These are phyloP conservation scores for Luvunga scandens DNA, from an alignment of 345 rosid genomes.

Conservation along the genomic window DNA sequence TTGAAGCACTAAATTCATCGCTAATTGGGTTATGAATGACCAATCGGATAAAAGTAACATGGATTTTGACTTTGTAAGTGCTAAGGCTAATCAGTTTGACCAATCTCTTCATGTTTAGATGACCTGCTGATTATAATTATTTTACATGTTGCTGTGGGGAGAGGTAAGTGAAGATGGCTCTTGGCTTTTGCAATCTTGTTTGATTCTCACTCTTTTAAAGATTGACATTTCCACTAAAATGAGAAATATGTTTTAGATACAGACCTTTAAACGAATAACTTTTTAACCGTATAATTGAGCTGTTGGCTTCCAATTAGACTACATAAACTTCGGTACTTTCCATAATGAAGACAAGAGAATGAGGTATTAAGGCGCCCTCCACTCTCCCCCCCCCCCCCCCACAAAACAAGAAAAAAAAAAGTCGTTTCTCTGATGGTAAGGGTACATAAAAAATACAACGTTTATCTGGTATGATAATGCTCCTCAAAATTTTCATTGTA, in stretches of 20 bases:
- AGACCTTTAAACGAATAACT: no score
- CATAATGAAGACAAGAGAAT: conserved; percentile 3
- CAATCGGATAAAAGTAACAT: conserved; percentile 24
- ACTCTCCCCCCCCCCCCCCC: no score
- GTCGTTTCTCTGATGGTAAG: background rate
- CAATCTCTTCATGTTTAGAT: conserved; percentile 14
- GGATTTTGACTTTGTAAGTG: conserved; percentile 31
- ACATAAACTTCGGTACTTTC: background rate
- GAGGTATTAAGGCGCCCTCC: background rate
- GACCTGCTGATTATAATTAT: background rate
- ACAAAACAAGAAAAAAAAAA: background rate
- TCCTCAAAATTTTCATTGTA: no score
- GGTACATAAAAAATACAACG: background rate
- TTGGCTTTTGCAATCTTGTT: no score
- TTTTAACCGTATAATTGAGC: no score
- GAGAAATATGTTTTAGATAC: no score
- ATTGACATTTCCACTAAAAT: no score
- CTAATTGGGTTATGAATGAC: conserved; percentile 27
- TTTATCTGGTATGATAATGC: no score
- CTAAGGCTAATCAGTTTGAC: conserved; percentile 17
- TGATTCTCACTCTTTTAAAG: no score
- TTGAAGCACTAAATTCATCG: conserved; percentile 33
- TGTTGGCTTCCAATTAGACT: background rate
- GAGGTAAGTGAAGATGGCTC: no score
- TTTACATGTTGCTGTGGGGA: no score